Evolutionary conservation across 2,329 filamentous ascomycete species (phyloP), one percentile per base, ranked within the genome.

Genomic region (Elsinoe fawcettii): DNA sequence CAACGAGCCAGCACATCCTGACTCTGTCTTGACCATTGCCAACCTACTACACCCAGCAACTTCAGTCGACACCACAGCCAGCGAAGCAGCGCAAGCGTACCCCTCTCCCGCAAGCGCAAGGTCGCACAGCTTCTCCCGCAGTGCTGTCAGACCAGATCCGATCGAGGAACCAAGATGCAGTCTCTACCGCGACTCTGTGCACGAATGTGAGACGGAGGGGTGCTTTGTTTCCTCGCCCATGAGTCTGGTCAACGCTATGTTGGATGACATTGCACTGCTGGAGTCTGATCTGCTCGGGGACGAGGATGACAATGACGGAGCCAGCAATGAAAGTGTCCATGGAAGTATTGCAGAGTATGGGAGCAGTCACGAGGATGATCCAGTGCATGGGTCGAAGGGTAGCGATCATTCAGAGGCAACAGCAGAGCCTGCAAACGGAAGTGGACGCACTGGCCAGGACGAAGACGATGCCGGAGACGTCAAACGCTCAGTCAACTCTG

Each of bases 181-280:
- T 11, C 18, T 32, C 12, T 49, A 47, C 14, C 12, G n/a, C 30
- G 25, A 36, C 14, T 16, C 18, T 25, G 41, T 16, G n/a, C 54
- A 56, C 16, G 54, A 56, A 23, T 56, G 54, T 25, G 54, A 56
- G 27, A 16, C 41, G 16, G 39, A 56, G 22, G 54, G 30, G n/a
- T 56, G 54, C 27, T 22, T 27, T 1, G 4, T 32, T 32, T 23
- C 16, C 25, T 22, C 32, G 1, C 27, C 32, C 1, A 12, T 23
- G 5, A 51, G 47, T 23, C 32, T 34, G 6, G 14, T 18, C n/a
- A 6, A 18, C 20, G 25, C 32, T 5, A 32, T 25, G 12, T 18
- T 34, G n/a, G 47, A 51, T 8, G 47, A 51, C 34, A 25, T 46
- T 20, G 22, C 41, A 4, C 12, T 37, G 47, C 47, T 37, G 14